Conservation (phyloP, 805 yeast species). For the Wilhelminamyces savonicus region DNA sequence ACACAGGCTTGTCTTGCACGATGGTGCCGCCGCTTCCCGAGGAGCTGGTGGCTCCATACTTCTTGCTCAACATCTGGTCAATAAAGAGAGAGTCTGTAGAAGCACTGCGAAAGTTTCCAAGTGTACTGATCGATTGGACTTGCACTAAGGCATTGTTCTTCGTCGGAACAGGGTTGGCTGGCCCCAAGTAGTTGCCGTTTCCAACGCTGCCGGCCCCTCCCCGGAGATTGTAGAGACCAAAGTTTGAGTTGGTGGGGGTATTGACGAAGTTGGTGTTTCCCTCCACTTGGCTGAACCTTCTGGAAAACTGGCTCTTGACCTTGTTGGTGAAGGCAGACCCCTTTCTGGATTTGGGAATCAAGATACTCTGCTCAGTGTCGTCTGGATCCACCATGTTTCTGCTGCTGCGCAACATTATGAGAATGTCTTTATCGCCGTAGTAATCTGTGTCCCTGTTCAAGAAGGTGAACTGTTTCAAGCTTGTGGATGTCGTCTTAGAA, state of each 20-base stretch:
- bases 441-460: conserved; percentile 24
- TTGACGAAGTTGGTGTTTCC: conserved; percentile 2
- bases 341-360: conserved; percentile 19
- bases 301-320: not conserved
- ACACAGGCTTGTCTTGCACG: too few species aligned
- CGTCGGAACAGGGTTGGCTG: not conserved
- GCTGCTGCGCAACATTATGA: conserved; percentile 9
- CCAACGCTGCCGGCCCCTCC: not conserved
- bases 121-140: conserved; percentile 25
- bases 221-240: too few species aligned
- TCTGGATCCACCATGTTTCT: conserved; percentile 1
- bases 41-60: conserved; percentile 12
- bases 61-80: conserved; percentile 25
- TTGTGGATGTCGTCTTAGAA: conserved; percentile 6
- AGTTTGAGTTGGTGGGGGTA: not conserved
- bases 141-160: conserved; percentile 13
- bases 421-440: conserved; percentile 23
- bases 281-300: conserved; percentile 1
- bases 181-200: not conserved
- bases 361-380: conserved; percentile 21
- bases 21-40: too few species aligned
- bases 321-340: conserved; percentile 8
- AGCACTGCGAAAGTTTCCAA: conserved; percentile 30
- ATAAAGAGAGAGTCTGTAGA: conserved; percentile 33
- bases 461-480: conserved; percentile 30